Conservation (phyloP, 2,329 filamentous ascomycete genomes). For the Falciphora oryzae region DNA sequence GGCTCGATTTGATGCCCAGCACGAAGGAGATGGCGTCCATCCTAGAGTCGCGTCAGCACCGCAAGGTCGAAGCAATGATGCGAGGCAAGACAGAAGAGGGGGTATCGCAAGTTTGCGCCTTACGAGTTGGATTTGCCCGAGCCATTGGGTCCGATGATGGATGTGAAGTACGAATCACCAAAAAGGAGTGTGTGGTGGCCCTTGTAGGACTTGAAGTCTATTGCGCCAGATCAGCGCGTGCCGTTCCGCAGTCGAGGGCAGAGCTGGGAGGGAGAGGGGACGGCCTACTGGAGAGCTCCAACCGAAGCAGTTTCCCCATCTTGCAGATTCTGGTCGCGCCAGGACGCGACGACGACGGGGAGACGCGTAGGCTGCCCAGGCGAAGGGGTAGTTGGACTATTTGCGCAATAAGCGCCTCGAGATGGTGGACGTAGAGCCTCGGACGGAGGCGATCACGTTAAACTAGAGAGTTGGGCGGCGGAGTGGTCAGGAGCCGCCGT, state of each 20-base stretch:
- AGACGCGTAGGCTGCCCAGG: too few species aligned
- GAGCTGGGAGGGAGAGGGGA: slow-evolving; percentile 16
- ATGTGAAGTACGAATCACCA: slow-evolving; percentile 97
- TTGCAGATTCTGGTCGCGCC: slow-evolving; percentile 10
- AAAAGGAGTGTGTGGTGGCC: slow-evolving; percentile 92
- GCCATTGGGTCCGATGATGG: slow-evolving; percentile 98
- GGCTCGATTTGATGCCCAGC: slow-evolving; percentile 96
- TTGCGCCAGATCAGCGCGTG: slow-evolving; percentile 13
- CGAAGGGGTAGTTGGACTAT: not conserved
- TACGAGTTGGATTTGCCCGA: slow-evolving; percentile 98
- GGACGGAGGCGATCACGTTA: not conserved
- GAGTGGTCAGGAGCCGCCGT: not conserved
- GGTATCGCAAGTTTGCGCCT: slow-evolving; percentile 27
- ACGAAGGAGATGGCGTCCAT: slow-evolving; percentile 99
- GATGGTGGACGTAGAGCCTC: not conserved
- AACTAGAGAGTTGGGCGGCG: not conserved
- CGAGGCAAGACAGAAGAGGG: not conserved
- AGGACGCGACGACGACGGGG: slow-evolving; percentile 4
- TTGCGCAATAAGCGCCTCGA: not conserved
- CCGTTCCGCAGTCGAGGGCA: slow-evolving; percentile 13
- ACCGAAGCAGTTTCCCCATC: slow-evolving; percentile 94
- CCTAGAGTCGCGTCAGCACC: slow-evolving; percentile 39
- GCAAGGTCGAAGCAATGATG: slow-evolving; percentile 8
- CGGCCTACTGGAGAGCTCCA: slow-evolving; percentile 83
- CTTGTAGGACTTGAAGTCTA: slow-evolving; percentile 99